Base-by-base conservation (phyloP, 2,329 filamentous ascomycete genomes). In the Ophiosphaerella korrae region DNA sequence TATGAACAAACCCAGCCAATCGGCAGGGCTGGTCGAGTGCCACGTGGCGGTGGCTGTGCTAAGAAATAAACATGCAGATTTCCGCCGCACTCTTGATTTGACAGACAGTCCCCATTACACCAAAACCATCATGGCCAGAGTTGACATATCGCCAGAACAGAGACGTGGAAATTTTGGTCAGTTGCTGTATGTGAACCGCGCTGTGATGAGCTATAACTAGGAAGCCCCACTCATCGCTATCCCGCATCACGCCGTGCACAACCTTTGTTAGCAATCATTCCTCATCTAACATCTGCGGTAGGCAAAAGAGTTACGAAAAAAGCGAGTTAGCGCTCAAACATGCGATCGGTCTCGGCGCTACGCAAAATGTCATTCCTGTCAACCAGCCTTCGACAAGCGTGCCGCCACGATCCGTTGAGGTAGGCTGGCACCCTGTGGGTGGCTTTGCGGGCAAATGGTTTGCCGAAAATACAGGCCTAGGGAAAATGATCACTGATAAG, bases 351-450 rank as follows among this genome's bases (percentile, higher is more conserved):
- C 72, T 81, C 3, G 78, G 78, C 49, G 66, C 71, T 26, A 72
- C 67, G 37, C 76, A 78, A 14, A 80, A 78, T 55, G 77, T 74
- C 2, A 68, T 81, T 21, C 78, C 78, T 2, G 56, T 68, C 0
- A 72, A 64, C 6, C 70, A 76, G 44, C 73, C 77, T 1, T 58
- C 66, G 26, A 70, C 76, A 48, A 67, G 72, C 46, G 72, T 64
- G 14, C 63, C 66, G 13, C 66, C 73, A 6, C 74, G 78, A n/a
- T 63, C 68, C 0, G 82, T 84, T 26, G 74, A 80, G 58, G 77
- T 85, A 23, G 82, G 81, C 18, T 85, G 82, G 82, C 82, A 84
- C 64, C 82, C 82, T 1, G 81, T 85, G 6, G 81, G 77, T 13
- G 82, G 82, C 0, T 70, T 80, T 14, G 80, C 80, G 0, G 82